These are phyloP conservation scores for Galerina marginata DNA, from an alignment of 768 basidiomycete species.

Conservation along the genomic window DNA sequence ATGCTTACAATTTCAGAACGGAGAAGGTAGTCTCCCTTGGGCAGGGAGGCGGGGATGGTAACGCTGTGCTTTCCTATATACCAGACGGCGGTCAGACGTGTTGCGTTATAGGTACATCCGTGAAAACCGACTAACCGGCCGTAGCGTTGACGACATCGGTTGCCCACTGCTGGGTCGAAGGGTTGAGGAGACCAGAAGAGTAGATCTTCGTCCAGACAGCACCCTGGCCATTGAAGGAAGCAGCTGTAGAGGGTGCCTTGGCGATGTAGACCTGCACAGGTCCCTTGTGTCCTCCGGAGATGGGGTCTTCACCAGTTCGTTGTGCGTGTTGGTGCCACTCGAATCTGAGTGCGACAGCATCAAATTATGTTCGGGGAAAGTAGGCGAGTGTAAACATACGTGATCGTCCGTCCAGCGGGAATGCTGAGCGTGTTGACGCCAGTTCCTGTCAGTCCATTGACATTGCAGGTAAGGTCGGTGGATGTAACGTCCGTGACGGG, in stretches of 20 bases:
- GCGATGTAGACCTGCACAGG: conserved; percentile 57
- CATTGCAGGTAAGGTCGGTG: conserved; percentile 58
- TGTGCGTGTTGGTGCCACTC: conserved; percentile 63
- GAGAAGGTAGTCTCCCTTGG: conserved; percentile 55
- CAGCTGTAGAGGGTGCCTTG: conserved; percentile 51
- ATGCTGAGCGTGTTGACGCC: conserved; percentile 45
- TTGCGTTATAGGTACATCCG: background rate
- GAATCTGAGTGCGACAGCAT: conserved; percentile 32
- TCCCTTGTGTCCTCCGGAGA: conserved; percentile 56
- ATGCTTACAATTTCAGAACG: conserved; percentile 51
- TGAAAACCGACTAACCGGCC: conserved; percentile 31
- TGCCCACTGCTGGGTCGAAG: conserved; percentile 48
- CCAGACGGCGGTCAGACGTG: background rate
- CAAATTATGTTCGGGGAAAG: too few species aligned
- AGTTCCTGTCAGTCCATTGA: conserved; percentile 49
- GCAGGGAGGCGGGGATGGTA: conserved; percentile 49
- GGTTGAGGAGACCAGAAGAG: conserved; percentile 48
- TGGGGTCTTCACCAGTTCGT: conserved; percentile 57
- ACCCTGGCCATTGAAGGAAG: conserved; percentile 52
- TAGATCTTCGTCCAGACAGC: conserved; percentile 62
- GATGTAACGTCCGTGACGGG: conserved; percentile 61
- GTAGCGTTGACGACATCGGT: conserved; percentile 56
- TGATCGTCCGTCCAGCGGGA: conserved; percentile 48
- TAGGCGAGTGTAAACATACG: conserved; percentile 26
- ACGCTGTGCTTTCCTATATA: conserved; percentile 48